Conservation (phyloP, 2,329 filamentous ascomycete species). For the Aspergillus sp. region DNA sequence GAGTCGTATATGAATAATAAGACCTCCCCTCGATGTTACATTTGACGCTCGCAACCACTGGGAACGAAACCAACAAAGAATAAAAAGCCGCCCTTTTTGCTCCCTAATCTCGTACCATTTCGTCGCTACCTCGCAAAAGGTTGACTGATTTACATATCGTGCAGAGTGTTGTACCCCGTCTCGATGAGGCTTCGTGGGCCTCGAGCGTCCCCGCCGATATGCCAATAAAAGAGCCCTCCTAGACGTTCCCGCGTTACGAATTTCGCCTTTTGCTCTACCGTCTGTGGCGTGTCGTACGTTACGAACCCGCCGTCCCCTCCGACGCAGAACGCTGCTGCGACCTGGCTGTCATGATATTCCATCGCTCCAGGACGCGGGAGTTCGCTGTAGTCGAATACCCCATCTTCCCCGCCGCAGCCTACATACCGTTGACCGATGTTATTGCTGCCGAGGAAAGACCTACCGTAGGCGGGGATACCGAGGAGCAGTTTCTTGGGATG, state of each 20-base stretch:
- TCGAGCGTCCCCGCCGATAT: conserved; percentile 68
- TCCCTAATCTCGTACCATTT: background rate
- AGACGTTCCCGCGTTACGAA: conserved; percentile 71
- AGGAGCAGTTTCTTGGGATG: conserved; percentile 70
- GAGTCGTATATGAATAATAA: background rate
- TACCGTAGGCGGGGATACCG: conserved; percentile 73
- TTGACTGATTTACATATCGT: conserved; percentile 35
- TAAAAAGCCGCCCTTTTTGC: conserved; percentile 3
- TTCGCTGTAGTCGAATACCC: conserved; percentile 71
- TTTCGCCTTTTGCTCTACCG: conserved; percentile 71
- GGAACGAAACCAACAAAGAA: background rate
- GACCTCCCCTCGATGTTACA: background rate
- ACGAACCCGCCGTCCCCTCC: conserved; percentile 76
- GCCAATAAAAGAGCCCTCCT: conserved; percentile 80
- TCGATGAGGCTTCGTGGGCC: conserved; percentile 59
- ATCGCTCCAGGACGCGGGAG: conserved; percentile 62
- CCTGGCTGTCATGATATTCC: conserved; percentile 66
- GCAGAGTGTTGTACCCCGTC: conserved; percentile 58
- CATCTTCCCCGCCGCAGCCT: conserved; percentile 59
- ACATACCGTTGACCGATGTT: conserved; percentile 63
- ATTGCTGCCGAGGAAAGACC: conserved; percentile 67
- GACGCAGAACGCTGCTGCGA: conserved; percentile 67
- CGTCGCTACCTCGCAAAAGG: no score
- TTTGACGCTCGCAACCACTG: background rate
- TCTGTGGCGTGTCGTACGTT: conserved; percentile 75